A percentile compares a stretch with the other conserved stretches of the same genome.
These are phyloP conservation scores for Amanita phalloides DNA, from an alignment of 768 basidiomycete species.

Conservation along the genomic window DNA sequence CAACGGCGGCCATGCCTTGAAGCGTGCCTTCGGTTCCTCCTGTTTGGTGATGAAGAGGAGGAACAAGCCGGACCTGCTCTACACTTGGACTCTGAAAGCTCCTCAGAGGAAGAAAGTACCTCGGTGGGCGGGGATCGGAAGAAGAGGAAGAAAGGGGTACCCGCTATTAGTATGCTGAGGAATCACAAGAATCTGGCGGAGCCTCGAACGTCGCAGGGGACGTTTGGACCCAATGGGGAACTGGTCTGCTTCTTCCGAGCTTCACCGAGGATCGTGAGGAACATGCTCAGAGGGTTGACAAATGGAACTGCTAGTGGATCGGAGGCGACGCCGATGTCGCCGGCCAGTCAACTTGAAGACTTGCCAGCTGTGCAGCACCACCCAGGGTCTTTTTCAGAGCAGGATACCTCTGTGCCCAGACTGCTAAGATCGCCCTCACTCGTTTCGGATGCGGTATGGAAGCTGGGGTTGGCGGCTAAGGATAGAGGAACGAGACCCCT, in stretches of 20 bases:
- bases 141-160: constrained; percentile 31
- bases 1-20: constrained; percentile 77
- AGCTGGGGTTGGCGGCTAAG: constrained; percentile 48
- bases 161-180: constrained; percentile 39
- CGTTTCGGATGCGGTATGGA: constrained; percentile 64
- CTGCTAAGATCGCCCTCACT: constrained; percentile 55
- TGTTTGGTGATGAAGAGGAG: constrained; percentile 59
- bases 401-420: constrained; percentile 14
- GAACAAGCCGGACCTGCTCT: constrained; percentile 27
- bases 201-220: constrained; percentile 77
- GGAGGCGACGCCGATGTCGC: constrained; percentile 1
- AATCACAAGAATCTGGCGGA: constrained; percentile 74
- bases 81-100: constrained; percentile 46
- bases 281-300: constrained; percentile 36
- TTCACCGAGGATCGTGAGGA: constrained; percentile 62
- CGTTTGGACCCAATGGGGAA: constrained; percentile 85
- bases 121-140: background rate
- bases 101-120: constrained; percentile 31
- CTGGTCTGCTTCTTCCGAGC: constrained; percentile 80
- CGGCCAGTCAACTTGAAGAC: constrained; percentile 7
- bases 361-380: constrained; percentile 10
- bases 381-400: background rate
- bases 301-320: constrained; percentile 26
- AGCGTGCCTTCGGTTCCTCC: constrained; percentile 69
- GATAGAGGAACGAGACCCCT: constrained; percentile 20